These are phyloP conservation scores for Phaeodactylum tricornutum DNA, from an alignment of 108 stramenopile genomes.

Conservation along the genomic window DNA sequence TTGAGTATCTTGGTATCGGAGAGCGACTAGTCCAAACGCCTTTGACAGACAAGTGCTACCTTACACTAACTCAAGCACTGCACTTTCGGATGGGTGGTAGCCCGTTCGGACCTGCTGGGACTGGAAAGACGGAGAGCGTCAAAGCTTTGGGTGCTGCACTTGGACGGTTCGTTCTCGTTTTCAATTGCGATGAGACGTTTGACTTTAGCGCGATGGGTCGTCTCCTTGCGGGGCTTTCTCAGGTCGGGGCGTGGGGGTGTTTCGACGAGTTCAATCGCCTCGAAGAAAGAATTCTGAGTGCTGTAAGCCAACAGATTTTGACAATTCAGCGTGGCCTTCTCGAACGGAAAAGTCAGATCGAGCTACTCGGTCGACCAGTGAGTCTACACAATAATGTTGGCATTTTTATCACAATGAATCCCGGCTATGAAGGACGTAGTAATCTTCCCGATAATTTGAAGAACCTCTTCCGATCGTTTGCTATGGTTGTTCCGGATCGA, in stretches of 20 bases:
- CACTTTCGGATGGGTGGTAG: conserved; percentile 95
- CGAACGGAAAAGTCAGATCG: conserved; percentile 53
- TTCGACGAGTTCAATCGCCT: conserved; percentile 99
- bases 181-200: conserved; percentile 97
- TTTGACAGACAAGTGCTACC: conserved; percentile 95
- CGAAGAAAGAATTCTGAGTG: conserved; percentile 93
- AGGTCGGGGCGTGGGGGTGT: conserved; percentile 94
- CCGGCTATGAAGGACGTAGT: conserved; percentile 97
- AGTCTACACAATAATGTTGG: conserved; percentile 89
- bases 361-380: conserved; percentile 64
- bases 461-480: conserved; percentile 94
- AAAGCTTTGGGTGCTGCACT: conserved; percentile 95
- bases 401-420: conserved; percentile 99
- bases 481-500: conserved; percentile 96
- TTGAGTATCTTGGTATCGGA: conserved; percentile 97
- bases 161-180: conserved; percentile 95
- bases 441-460: conserved; percentile 99
- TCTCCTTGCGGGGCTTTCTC: conserved; percentile 94
- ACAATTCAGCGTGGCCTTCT: conserved; percentile 90
- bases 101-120: conserved; percentile 98
- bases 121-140: conserved; percentile 98
- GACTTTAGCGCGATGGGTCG: conserved; percentile 98
- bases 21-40: conserved; percentile 97
- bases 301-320: conserved; percentile 95
- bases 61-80: conserved; percentile 94